Evolutionary conservation across 2,329 filamentous ascomycete species (phyloP).

Genomic region (Aquanectria penicillioides): DNA sequence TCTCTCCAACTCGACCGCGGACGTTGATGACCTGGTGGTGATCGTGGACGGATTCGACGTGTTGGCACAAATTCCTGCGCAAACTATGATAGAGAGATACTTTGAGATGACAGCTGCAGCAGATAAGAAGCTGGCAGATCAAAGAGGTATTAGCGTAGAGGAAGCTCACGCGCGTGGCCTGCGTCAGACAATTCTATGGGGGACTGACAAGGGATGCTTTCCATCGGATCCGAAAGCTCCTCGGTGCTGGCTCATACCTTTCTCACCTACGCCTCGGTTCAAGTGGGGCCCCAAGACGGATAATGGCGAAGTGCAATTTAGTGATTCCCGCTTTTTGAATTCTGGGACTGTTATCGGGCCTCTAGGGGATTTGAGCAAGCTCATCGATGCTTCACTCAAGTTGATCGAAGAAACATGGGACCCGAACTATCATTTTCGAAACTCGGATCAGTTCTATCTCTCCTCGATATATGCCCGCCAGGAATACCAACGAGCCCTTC

Average conservation of each 20-base stretch:
- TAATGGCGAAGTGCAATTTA: conserved; percentile 17
- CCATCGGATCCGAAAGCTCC: conserved; percentile 17
- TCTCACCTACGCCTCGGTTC: conserved; percentile 25
- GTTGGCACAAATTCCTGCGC: conserved; percentile 36
- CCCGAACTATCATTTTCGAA: conserved; percentile 14
- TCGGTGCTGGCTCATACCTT: conserved; percentile 33
- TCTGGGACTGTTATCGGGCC: conserved; percentile 37
- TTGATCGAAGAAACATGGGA: conserved; percentile 17
- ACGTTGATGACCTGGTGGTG: conserved; percentile 30
- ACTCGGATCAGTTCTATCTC: conserved; percentile 38
- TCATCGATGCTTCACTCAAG: conserved; percentile 29
- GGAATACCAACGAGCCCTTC: conserved; percentile 31
- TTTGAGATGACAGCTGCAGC: conserved; percentile 24
- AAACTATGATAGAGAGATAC: conserved; percentile 35
- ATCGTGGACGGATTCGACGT: conserved; percentile 39
- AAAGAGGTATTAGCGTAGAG: conserved; percentile 27
- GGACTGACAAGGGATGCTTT: conserved; percentile 35
- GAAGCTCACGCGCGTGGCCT: conserved; percentile 28
- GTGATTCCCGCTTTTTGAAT: conserved; percentile 31
- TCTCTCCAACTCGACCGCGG: conserved; percentile 10
- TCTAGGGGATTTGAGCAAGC: conserved; percentile 29
- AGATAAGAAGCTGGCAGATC: conserved; percentile 33
- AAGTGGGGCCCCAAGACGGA: conserved; percentile 29
- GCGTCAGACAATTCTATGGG: conserved; percentile 36
- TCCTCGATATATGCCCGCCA: conserved; percentile 34